phyloP scores from a whole-genome alignment of 306 rosid genomes.

The Delonix regia region DNA sequence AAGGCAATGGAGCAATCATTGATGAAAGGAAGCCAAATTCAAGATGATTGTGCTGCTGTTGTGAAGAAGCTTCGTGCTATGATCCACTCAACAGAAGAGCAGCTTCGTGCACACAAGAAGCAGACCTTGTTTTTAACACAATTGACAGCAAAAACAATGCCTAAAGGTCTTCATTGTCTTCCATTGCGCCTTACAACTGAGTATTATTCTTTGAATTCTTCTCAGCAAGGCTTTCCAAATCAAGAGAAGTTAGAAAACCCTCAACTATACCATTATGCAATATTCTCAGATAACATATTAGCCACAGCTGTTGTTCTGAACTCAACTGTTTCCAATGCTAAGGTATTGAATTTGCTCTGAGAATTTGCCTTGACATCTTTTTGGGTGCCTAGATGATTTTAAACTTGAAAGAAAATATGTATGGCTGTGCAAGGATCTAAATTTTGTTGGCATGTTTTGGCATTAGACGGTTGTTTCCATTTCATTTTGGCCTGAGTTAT shows the following conservation, averaged over 20 bases:
- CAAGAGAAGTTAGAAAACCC: conserved; percentile 85
- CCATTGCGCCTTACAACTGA: conserved; percentile 97
- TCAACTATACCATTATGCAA: conserved; percentile 75
- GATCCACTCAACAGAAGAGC: conserved; percentile 93
- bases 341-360: conserved; percentile 46
- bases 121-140: conserved; percentile 93
- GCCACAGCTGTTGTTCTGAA: conserved; percentile 93
- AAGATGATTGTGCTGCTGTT: conserved; percentile 73
- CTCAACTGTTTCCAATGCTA: conserved; percentile 75
- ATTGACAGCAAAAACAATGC: conserved; percentile 91
- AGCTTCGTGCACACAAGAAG: conserved; percentile 85
- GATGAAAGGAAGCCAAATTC: conserved; percentile 79
- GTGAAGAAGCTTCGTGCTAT: conserved; percentile 96
- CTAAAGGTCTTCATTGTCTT: conserved; percentile 98
- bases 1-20: conserved; percentile 83
- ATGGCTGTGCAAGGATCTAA: neutral
- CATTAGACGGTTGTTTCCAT: conserved; percentile 6
- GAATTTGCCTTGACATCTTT: neutral
- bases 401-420: conserved; percentile 7
- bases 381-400: conserved; percentile 3
- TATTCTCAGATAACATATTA: conserved; percentile 92
- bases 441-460: neutral
- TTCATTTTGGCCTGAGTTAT: conserved; percentile 8
- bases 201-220: conserved; percentile 75
- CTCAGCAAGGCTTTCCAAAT: conserved; percentile 72